Evolutionary conservation across 169 alveolate genomes (phyloP).

Genomic region (Cryptosporidium muris): DNA sequence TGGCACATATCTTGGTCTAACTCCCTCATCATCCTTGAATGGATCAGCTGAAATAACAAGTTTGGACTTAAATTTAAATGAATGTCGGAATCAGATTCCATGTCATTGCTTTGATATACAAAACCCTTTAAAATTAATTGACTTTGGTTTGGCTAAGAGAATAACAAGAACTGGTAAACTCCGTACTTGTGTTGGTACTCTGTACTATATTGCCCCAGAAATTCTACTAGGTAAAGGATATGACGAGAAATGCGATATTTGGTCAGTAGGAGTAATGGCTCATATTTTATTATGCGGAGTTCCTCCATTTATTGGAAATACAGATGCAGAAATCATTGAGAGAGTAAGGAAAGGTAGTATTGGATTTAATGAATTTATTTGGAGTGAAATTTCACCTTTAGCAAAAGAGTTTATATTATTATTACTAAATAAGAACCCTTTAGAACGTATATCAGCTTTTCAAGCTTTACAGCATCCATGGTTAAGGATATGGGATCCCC

Average conservation of each 20-base stretch:
- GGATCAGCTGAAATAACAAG: no score
- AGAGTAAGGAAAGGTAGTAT: constrained; percentile 50
- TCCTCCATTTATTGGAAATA: constrained; percentile 80
- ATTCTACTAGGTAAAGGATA: constrained; percentile 86
- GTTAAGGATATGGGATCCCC: constrained; percentile 68
- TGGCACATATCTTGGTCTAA: no score
- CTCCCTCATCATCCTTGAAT: no score
- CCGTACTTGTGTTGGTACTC: constrained; percentile 85
- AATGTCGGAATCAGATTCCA: no score
- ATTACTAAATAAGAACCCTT: constrained; percentile 62
- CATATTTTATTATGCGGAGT: constrained; percentile 90
- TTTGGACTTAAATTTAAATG: no score
- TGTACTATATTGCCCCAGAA: constrained; percentile 93
- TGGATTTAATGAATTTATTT: constrained; percentile 34
- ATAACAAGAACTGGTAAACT: constrained; percentile 76
- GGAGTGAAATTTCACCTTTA: constrained; percentile 64
- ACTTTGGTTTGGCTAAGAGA: constrained; percentile 79
- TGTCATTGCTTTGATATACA: constrained; percentile 56
- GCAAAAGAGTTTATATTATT: constrained; percentile 71
- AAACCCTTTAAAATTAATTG: constrained; percentile 76
- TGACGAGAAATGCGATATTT: constrained; percentile 91
- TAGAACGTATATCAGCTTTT: constrained; percentile 74
- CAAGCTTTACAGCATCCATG: constrained; percentile 78
- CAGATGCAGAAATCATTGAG: constrained; percentile 53
- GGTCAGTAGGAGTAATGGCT: constrained; percentile 92